A percentile compares a stretch with the other conserved stretches of the same genome.
These are phyloP conservation scores for Fraxinus quadrangulata DNA, from an alignment of 257 asterid species.

Conservation along the genomic window DNA sequence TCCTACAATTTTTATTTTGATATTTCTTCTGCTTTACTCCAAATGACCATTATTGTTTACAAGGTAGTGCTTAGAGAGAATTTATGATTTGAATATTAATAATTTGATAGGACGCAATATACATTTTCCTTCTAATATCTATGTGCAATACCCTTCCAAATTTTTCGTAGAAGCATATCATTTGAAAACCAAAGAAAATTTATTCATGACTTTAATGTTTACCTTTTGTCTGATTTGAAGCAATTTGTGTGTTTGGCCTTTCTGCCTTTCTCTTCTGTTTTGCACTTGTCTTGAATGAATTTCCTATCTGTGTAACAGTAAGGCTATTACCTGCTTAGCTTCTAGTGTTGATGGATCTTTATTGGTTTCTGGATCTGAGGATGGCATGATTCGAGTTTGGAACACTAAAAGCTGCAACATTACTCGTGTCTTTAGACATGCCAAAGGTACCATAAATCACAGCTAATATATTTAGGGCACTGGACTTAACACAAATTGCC, in stretches of 20 bases:
- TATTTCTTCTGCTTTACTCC: slow-evolving; percentile 3
- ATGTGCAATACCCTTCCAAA: background rate
- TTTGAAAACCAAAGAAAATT: background rate
- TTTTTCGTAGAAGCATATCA: background rate
- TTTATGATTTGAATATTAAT: background rate
- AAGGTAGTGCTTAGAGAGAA: background rate
- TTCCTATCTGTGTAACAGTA: slow-evolving; percentile 55
- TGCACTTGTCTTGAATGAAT: slow-evolving; percentile 23
- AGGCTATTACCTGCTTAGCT: slow-evolving; percentile 85
- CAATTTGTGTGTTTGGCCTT: slow-evolving; percentile 9
- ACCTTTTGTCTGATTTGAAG: slow-evolving; percentile 21
- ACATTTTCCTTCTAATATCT: background rate
- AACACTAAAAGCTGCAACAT: slow-evolving; percentile 68
- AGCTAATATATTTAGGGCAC: background rate
- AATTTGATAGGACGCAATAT: background rate
- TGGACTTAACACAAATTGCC: background rate
- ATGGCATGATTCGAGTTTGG: slow-evolving; percentile 92
- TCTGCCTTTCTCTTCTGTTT: background rate
- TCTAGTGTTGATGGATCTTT: slow-evolving; percentile 67
- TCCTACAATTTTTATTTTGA: slow-evolving; percentile 7
- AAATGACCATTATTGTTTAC: background rate
- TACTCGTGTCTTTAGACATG: slow-evolving; percentile 60
- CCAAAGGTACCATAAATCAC: slow-evolving; percentile 58
- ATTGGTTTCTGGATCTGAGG: slow-evolving; percentile 84
- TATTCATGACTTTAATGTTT: background rate